Conservation (phyloP, 31 red algal genomes). For the Bonnemaisonia californica region DNA sequence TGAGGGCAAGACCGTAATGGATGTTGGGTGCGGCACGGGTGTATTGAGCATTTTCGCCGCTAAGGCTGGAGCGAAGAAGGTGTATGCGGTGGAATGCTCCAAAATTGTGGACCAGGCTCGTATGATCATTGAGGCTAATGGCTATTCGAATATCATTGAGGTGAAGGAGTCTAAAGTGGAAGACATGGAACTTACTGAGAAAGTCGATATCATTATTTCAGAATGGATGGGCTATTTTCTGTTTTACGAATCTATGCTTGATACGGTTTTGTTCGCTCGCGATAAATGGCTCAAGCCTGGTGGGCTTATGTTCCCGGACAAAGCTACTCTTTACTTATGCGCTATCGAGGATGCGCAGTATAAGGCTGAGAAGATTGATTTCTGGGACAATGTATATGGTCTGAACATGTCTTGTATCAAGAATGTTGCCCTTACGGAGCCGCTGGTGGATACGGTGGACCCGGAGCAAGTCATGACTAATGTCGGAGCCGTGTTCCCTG, state of each 20-base stretch:
- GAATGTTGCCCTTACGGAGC: conserved; percentile 90
- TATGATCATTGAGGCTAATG: conserved; percentile 76
- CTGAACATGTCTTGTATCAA: conserved; percentile 94
- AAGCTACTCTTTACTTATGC: conserved; percentile 81
- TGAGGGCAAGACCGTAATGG: conserved; percentile 85
- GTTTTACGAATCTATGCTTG: conserved; percentile 97
- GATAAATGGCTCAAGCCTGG: conserved; percentile 90
- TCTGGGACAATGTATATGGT: conserved; percentile 96
- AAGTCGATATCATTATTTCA: conserved; percentile 95
- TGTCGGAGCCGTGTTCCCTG: conserved; percentile 57
- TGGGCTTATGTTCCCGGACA: conserved; percentile 92
- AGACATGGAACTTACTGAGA: conserved; percentile 76
- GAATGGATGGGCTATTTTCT: conserved; percentile 99
- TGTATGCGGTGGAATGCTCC: conserved; percentile 91
- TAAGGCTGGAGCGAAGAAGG: conserved; percentile 87
- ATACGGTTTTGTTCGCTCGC: conserved; percentile 86
- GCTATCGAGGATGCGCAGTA: conserved; percentile 95
- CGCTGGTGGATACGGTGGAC: conserved; percentile 89
- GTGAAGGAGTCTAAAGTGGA: conserved; percentile 84
- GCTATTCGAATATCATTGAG: conserved; percentile 75
- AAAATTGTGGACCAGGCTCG: conserved; percentile 89
- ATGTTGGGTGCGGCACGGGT: conserved; percentile 95
- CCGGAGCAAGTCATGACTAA: conserved; percentile 85
- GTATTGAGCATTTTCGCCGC: conserved; percentile 93
- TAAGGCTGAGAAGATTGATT: conserved; percentile 94